Evolutionary conservation across 441 rosid genomes (phyloP), one percentile per base, ranked within the genome.

Genomic region (Croton setiger): DNA sequence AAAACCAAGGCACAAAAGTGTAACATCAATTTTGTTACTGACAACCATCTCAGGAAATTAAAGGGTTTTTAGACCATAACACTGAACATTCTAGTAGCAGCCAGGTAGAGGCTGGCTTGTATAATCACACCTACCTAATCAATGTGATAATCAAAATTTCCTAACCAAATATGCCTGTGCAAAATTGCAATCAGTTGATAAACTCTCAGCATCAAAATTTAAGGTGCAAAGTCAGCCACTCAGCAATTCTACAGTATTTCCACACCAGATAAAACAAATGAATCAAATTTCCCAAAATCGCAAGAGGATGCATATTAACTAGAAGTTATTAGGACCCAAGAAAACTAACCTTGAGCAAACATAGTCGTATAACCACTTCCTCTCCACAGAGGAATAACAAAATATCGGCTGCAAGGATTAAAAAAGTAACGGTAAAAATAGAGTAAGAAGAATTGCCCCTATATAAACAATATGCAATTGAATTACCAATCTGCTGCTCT

Each of bases 281-380:
- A 49, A 47, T 15, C 51, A 56, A 55, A 74, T 20, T 48, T 55
- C 48, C 48, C n/a, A 61, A 15, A 43, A 67, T 51, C 43, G 14
- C 36, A 74, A 67, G 31, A 67, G 35, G 23, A 55, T 39, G 39
- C 47, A 61, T 53, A 5, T 61, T 9, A 20, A 35, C 23, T 21
- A 17, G 18, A 10, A 44, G 31, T 15, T 15, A 52, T 23, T 5
- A 57, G 41, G 43, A 52, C 55, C 43, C 63, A 27, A 69, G 41
- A 71, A 80, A 74, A n/a, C 72, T 62, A 70, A 89, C 96, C 97
- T 85, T 88, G 98, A 79, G 87, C 82, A 76, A 91, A 91, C 92
- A 91, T 93, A 15, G 98, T 85, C 43, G 87, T 76, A 75, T 91
- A 93, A 63, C 98, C 96, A 79, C 75, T 87, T 77, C 95, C 96